These are phyloP conservation scores for Monosporascus cannonballus DNA, from an alignment of 2,329 filamentous ascomycete species.

Conservation along the genomic window DNA sequence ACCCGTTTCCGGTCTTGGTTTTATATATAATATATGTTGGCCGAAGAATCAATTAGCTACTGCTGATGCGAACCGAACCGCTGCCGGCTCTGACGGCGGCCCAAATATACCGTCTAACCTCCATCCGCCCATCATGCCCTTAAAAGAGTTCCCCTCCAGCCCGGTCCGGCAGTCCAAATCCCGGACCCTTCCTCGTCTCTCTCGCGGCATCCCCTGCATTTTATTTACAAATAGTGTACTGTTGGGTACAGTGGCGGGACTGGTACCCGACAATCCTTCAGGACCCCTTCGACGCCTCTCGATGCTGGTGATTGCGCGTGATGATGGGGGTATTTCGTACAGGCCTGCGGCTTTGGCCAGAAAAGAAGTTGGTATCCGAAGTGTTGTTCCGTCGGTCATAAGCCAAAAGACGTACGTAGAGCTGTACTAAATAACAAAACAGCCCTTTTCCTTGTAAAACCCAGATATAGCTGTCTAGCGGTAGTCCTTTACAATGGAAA, in stretches of 20 bases:
- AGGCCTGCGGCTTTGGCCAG: slow-evolving; percentile 1
- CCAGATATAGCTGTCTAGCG: slow-evolving; percentile 13
- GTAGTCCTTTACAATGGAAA: slow-evolving; percentile 20
- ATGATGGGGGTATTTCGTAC: slow-evolving; percentile 1
- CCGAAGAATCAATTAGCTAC: slow-evolving; percentile 15
- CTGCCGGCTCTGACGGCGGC: no score
- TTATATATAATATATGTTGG: no score
- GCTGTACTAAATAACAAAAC: slow-evolving; percentile 6
- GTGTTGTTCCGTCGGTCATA: background rate
- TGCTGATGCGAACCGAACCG: slow-evolving; percentile 10
- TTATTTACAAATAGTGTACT: background rate
- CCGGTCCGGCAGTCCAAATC: background rate
- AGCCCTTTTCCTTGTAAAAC: slow-evolving; percentile 9
- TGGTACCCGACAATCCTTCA: background rate
- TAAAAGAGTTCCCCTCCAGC: background rate
- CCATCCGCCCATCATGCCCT: slow-evolving; percentile 4
- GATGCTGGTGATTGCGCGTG: background rate
- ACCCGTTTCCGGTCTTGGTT: no score
- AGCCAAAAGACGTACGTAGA: background rate
- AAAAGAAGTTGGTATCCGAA: background rate
- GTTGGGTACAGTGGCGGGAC: background rate
- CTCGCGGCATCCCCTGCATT: background rate
- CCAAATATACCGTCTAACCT: no score
- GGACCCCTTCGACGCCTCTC: background rate
- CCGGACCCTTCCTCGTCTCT: background rate